Base-by-base conservation (phyloP, 768 basidiomycete genomes). In the Tylopilus intermedius region DNA sequence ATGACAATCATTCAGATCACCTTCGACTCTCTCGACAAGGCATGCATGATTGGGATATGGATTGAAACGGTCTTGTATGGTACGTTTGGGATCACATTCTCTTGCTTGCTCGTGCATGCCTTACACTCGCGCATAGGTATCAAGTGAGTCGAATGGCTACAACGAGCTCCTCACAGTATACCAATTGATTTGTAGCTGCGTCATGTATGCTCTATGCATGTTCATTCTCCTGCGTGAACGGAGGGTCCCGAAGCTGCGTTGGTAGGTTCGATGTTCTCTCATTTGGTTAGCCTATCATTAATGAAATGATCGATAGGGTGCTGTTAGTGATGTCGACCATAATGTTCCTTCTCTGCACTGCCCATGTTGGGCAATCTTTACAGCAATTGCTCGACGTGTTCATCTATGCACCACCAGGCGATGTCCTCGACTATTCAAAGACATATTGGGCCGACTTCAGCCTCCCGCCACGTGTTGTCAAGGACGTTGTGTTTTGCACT, bases 381-480 rank as follows among this genome's bases (percentile, higher is more conserved):
- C 56, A 32, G 22, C 27, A 49, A 42, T 8, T 46, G 8, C 54
- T 56, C 2, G 45, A 56, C 6, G 40, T 45, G 1, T 56, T 56
- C 35, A 29, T 46, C 18, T 49, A 54, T 18, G 51, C 22, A 6
- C 33, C 53, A 15, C 33, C 53, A 15, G 37, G 33, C 4, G 22
- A 49, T 15, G 39, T 41, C 10, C 32, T 39, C 0, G 2, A 41
- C 7, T 54, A 54, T 21, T 49, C 53, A 4, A 32, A 27, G 8
- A 15, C 7, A 26, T 56, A 49, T 29, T 55, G 47, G 49, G 13
- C 46, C 13, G 32, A 42, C 13, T 41, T 5, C 11, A 15, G 15
- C 11, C 9, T 8, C 14, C 13, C 8, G 2, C 32, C 15, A 4
- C 9, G 5, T 9, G 0, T 27, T 9, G 11, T 38, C 22, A 55